Base-by-base conservation (phyloP, 805 yeast genomes). In the Teunomyces panamensis region DNA sequence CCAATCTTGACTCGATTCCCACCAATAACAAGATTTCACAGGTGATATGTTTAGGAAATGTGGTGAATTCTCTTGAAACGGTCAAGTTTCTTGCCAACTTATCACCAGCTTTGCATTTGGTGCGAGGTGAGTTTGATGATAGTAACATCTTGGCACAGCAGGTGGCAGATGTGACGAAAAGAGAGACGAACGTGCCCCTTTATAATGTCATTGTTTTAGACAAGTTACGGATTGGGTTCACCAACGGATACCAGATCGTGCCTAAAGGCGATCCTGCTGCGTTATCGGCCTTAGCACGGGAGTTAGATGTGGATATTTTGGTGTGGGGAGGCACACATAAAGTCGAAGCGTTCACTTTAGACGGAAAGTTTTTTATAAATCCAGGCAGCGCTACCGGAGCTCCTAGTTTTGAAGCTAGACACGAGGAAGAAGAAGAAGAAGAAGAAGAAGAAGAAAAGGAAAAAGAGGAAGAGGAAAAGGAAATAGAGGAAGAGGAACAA, bases 311-410 rank as follows among this genome's bases (percentile, higher is more conserved):
- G 34, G 98, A 94, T 65, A 79, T 94, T 4, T 71, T 94, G 54
- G 74, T 94, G 10, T 89, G 94, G 87, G 97, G 98, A 10, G 96
- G 96, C 0, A 86, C 96, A 1, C 96, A 89, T 63, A 81, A 83
- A 54, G 95, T 89, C 4, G 98, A 92, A 61, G 97, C 97, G 0
- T 92, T 90, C 60, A 87, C 94, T 8, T 70, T 91, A 49, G 98
- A 90, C 54, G 96, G 95, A 17, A 89, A 88, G 66, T 89, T 91
- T 64, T 94, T 94, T 60, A 78, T 94, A n/a, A 92, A 89, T 63
- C 98, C 99, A 0, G 99, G 99, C 0, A 86, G 96, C 61, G 96
- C 96, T 36, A 91, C 97, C 0, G 99, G 99, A 24, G 97, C 97
- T 0, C 81, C 78, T 54, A 77, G 78, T 37, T 78, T 87, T 29